Base-by-base conservation (phyloP, 306 rosid species). In the Casuarina equisetifolia region DNA sequence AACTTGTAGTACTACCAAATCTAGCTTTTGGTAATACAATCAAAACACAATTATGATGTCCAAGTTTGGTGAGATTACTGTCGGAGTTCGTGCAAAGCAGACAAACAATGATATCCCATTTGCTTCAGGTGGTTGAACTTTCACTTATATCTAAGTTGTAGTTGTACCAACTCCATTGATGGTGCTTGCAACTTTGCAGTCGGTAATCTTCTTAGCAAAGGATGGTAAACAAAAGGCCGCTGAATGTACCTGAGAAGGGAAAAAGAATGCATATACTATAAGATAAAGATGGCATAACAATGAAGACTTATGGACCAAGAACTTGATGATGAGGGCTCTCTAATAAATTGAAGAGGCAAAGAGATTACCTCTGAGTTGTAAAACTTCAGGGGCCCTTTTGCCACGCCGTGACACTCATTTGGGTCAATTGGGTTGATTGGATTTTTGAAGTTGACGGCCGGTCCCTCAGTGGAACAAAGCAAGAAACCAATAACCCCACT, bases 401-500 rank as follows among this genome's bases (percentile, higher is more conserved):
- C 87, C 6, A 88, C 82, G 9, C 91, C 91, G 79, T 63, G 79
- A 57, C 20, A 46, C 40, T 44, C 72, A 32, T 77, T 51, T 13
- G 79, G 83, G 39, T 85, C 84, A 6, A 88, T 73, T 3, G 86
- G 90, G 71, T 90, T 88, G 32, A 82, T 32, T 2, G 97, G 94
- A 64, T 64, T 84, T 83, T 79, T 87, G 89, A 92, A 86, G 75
- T 92, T 84, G 5, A 92, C 90, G 19, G 40, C 2, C 9, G 91
- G 90, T 2, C 90, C 94, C 79, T 85, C 87, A 0, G 85, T 90
- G 11, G 94, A 90, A 78, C 97, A 90, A 32, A 90, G 90, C 89
- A 92, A 52, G 88, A 92, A 92, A 17, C 97, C 94, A 8, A 92
- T 92, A 62, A 84, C 93, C 73, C 93, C 97, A 84, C 92, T 92